Conservation (phyloP, 2,329 filamentous ascomycete species). For the Fusarium citri region DNA sequence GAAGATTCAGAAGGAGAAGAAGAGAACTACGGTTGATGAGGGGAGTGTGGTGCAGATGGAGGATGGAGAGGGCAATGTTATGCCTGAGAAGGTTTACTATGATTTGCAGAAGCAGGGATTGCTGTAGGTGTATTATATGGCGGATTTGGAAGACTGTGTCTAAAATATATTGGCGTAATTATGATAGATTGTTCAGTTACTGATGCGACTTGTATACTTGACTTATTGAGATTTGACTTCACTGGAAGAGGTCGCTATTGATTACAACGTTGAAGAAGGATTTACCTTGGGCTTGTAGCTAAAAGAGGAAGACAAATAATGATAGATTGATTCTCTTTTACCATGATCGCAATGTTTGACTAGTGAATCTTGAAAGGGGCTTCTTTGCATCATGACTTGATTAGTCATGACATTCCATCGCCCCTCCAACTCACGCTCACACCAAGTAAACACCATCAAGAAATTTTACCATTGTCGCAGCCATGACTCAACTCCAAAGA, state of each 20-base stretch:
- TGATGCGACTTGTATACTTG: too few relatives aligned
- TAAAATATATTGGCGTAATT: not conserved
- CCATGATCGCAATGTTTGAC: too few relatives aligned
- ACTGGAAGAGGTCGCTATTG: too few relatives aligned
- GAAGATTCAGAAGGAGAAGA: constrained; percentile 89
- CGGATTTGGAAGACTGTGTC: constrained; percentile 1
- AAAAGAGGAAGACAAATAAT: not conserved
- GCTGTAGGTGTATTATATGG: constrained; percentile 61
- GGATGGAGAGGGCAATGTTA: constrained; percentile 95
- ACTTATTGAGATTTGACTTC: too few relatives aligned
- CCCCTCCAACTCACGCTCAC: constrained; percentile 40
- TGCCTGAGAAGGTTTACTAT: constrained; percentile 98
- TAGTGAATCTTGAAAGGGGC: constrained; percentile 1
- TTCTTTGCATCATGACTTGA: constrained; percentile 22
- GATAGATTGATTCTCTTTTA: too few relatives aligned
- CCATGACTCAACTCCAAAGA: constrained; percentile 58
- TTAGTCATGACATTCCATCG: constrained; percentile 42
- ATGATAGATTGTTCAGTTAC: constrained; percentile 40
- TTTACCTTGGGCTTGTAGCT: too few relatives aligned
- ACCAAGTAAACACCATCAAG: constrained; percentile 30
- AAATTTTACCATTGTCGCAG: constrained; percentile 12
- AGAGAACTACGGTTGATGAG: constrained; percentile 78
- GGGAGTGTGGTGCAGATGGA: constrained; percentile 98
- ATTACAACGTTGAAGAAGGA: too few relatives aligned
- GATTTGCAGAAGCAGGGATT: constrained; percentile 94